Conservation (phyloP, 257 asterid genomes). For the Echium plantagineum region DNA sequence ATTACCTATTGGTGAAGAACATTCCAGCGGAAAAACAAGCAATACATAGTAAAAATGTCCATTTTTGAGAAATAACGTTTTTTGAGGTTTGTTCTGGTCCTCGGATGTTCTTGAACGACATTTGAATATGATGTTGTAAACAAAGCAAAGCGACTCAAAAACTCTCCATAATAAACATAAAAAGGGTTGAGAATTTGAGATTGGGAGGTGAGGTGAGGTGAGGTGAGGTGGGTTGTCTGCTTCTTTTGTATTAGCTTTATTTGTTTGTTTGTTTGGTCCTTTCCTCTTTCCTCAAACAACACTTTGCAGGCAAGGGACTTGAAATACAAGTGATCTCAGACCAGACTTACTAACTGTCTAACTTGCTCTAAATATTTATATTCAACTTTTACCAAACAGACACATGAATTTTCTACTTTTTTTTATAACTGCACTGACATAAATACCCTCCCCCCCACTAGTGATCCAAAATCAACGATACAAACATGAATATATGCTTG, state of each 20-base stretch:
- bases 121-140: constrained; percentile 9
- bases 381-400: constrained; percentile 41
- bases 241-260: no score
- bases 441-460: constrained; percentile 5
- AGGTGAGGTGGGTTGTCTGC: not conserved
- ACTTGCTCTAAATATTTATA: not conserved
- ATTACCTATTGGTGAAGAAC: constrained; percentile 73
- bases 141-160: not conserved
- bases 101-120: constrained; percentile 55
- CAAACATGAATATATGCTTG: not conserved
- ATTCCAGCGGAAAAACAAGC: constrained; percentile 65
- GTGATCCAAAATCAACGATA: not conserved
- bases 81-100: constrained; percentile 50
- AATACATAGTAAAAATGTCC: constrained; percentile 75
- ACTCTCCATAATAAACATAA: constrained; percentile 23
- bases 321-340: constrained; percentile 45
- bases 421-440: no score
- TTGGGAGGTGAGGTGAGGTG: no score
- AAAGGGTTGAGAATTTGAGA: not conserved
- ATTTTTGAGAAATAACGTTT: constrained; percentile 40
- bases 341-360: constrained; percentile 44
- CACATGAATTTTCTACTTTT: constrained; percentile 8
- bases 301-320: constrained; percentile 94
- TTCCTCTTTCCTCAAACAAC: no score
- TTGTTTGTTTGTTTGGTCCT: constrained; percentile 25